Evolutionary conservation across 2,329 filamentous ascomycete species (phyloP), one percentile per base, ranked within the genome.

Genomic region (Epicoccum nigrum): DNA sequence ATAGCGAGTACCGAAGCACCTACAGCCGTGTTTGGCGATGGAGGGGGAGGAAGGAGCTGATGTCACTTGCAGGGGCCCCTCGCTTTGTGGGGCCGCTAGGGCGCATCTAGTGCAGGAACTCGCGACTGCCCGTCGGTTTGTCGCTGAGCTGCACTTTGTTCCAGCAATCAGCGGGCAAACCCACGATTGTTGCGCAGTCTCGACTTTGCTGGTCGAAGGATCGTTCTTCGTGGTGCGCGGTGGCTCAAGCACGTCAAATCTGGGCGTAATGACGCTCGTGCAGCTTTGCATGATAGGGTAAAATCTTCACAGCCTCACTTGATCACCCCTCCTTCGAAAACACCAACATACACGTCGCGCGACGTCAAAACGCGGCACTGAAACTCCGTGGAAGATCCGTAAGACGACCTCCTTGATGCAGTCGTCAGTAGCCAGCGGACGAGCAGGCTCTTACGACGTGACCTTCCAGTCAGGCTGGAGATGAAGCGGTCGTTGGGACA

Each of bases 171-270:
- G 47, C 40, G 38, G 38, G 44, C 50, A 48, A 39, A 40, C 7
- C 27, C 27, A 28, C 20, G 20, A 30, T 44, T 42, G 33, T 44
- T 21, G 33, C 34, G 50, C 44, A 48, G 39, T 40, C 50, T 47
- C 33, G 47, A 40, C 19, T 51, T 19, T 23, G 12, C n/a, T 23
- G 6, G 19, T 23, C 12, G 16, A 16, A 30, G 17, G 44, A 17
- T 17, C 23, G 28, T 4, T 44, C 33, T 39, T 44, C 37, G 39
- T 33, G 25, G 39, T 38, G 40, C 39, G 46, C 40, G 43, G n/a
- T 38, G 43, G 49, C 38, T 43, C 30, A 19, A 47, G 43, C 49
- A 52, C 49, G 49, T 52, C 49, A 52, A 43, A 39, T 1, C 17
- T 43, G 33, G 49, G 43, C 43, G 39, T 32, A 34, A 52, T 52